Evolutionary conservation across 371 early-diverging fungal genomes (phyloP), one percentile per base, ranked within the genome.

Genomic region (Mucor piriformis): DNA sequence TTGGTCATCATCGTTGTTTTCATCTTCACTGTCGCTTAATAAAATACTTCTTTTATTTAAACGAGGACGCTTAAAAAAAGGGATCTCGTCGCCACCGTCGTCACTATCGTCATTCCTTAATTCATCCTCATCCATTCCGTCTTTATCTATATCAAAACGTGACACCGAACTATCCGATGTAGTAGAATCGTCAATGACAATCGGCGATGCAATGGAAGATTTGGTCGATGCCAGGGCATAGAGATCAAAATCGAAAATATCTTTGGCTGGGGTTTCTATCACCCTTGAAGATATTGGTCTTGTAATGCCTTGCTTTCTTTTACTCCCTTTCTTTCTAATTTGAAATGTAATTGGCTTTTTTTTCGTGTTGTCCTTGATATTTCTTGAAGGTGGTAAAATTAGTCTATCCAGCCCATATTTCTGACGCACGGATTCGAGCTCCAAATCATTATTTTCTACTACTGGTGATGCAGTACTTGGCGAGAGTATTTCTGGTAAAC

Each of bases 171-270:
- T 37, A 37, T 37, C 12, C 4, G 43, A 20, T 18, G 10, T 46
- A 12, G 6, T 18, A 46, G 27, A 6, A 20, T 43, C 34, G 13
- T 32, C 46, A 25, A 27, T 20, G 21, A 43, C 11, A 15, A 16
- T 4, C 20, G 10, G 1, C 21, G 2, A 11, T 15, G 18, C 32
- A 34, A 34, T 13, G 13, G 18, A 18, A 10, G 33, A 11, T 33
- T 29, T 24, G 24, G 25, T 6, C 23, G 8, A 11, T 25, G 20
- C 38, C 20, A 13, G 27, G 13, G 58, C 50, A 29, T 50, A 23
- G 0, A 42, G 21, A 21, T 58, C 58, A 21, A 58, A 58, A 15
- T 24, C 52, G 51, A 59, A 59, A 4, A 59, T 59, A 24, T 59
- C 52, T 24, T 34, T 35, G 6, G 3, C 24, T 15, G 32, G 21